A percentile compares a stretch with the other conserved stretches of the same genome.
Conservation (phyloP, 2,329 filamentous ascomycete species). For the Zarea fungicola region DNA sequence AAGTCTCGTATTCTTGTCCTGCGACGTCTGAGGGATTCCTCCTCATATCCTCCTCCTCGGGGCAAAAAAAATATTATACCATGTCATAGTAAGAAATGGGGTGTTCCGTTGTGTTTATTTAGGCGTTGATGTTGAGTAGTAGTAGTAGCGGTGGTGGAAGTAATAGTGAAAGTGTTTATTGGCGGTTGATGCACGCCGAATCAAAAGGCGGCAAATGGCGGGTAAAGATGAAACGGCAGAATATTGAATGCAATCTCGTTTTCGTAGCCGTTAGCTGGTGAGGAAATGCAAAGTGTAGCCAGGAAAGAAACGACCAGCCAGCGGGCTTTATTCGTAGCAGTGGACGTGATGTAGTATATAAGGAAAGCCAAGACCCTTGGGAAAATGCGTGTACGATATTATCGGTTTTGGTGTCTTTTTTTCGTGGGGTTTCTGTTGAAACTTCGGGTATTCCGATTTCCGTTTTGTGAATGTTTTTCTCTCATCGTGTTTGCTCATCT, state of each 20-base stretch:
- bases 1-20: neutral
- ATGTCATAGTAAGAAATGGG: constrained; percentile 10
- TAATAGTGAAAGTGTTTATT: constrained; percentile 3
- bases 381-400: neutral
- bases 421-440: neutral
- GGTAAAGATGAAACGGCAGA: neutral
- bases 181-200: neutral
- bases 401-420: neutral
- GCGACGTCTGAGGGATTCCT: neutral
- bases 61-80: constrained; percentile 12
- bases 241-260: neutral
- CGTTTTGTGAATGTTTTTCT: neutral
- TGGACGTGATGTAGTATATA: neutral
- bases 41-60: neutral
- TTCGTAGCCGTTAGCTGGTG: constrained; percentile 4
- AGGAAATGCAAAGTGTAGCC: neutral
- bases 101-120: neutral
- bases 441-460: neutral
- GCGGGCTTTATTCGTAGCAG: constrained; percentile 1
- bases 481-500: too few species aligned
- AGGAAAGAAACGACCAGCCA: neutral
- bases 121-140: neutral
- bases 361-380: neutral
- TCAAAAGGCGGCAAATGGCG: neutral
- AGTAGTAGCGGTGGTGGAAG: neutral